Conservation (phyloP, 345 rosid genomes). For the Syzygium aqueum region DNA sequence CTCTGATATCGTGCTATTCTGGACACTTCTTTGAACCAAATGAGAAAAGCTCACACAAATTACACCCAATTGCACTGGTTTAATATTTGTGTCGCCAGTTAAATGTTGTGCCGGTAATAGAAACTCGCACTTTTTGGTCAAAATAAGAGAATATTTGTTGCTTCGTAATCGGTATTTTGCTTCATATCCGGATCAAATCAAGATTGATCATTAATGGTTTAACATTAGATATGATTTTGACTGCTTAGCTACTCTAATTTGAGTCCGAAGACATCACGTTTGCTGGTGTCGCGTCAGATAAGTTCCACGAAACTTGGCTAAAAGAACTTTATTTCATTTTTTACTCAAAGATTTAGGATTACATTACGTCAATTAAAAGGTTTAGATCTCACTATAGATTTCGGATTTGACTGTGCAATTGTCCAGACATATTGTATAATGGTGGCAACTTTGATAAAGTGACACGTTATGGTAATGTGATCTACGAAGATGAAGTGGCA, state of each 20-base stretch:
- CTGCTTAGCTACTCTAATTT: rapidly evolving
- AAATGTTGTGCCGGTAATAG: not conserved
- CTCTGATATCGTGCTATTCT: not conserved
- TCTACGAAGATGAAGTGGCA: too few relatives aligned
- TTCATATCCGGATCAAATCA: not conserved
- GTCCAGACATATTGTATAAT: too few relatives aligned
- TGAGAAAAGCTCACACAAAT: not conserved
- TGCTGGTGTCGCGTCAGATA: too few relatives aligned
- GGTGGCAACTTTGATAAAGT: too few relatives aligned
- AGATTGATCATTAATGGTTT: not conserved
- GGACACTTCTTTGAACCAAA: not conserved
- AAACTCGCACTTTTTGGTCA: rapidly evolving
- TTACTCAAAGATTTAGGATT: too few relatives aligned
- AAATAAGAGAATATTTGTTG: not conserved
- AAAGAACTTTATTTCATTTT: too few relatives aligned
- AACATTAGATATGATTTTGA: not conserved
- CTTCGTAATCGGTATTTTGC: not conserved
- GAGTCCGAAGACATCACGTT: not conserved
- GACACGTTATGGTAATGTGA: too few relatives aligned
- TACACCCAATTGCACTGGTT: not conserved
- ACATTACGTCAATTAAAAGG: too few relatives aligned
- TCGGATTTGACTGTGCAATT: too few relatives aligned
- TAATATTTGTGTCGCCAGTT: not conserved
- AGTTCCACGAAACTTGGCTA: too few relatives aligned
- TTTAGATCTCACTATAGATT: too few relatives aligned